Evolutionary conservation across 768 basidiomycete genomes (phyloP).

Genomic region (Crassisporium funariophilum): DNA sequence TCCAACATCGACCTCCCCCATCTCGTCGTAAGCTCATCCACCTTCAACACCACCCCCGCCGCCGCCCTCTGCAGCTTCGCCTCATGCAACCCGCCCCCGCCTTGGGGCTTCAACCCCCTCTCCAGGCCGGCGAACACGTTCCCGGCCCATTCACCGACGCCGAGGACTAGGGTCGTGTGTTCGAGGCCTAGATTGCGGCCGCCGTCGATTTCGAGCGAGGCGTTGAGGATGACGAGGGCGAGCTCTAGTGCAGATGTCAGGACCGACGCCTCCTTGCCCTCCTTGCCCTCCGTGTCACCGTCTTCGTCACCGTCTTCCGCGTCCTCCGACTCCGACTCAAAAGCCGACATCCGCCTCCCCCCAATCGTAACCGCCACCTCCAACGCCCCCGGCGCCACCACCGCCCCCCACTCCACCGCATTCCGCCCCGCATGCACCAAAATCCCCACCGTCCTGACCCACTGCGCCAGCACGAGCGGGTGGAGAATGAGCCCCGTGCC

Average conservation of each 20-base stretch:
- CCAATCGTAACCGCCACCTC: conserved; percentile 85
- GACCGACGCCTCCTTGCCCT: conserved; percentile 68
- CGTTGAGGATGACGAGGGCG: conserved; percentile 74
- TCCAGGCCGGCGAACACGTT: conserved; percentile 67
- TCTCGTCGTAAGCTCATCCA: conserved; percentile 46
- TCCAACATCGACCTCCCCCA: conserved; percentile 34
- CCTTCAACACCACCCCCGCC: conserved; percentile 80
- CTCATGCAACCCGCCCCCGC: conserved; percentile 68
- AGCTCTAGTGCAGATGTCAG: conserved; percentile 79
- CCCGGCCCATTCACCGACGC: conserved; percentile 80
- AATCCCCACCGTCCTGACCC: conserved; percentile 74
- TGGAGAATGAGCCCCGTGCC: conserved; percentile 85
- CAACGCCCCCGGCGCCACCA: conserved; percentile 80
- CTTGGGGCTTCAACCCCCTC: conserved; percentile 58
- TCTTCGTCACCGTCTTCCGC: conserved; percentile 35
- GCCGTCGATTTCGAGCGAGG: conserved; percentile 71
- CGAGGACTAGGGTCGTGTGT: conserved; percentile 69
- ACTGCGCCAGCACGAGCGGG: conserved; percentile 73
- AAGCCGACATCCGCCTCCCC: conserved; percentile 56
- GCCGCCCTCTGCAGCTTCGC: conserved; percentile 64
- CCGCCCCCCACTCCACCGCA: conserved; percentile 76
- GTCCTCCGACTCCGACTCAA: conserved; percentile 32
- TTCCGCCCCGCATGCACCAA: conserved; percentile 83
- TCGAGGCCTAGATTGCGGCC: conserved; percentile 78
- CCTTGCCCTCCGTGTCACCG: conserved; percentile 26